These are phyloP conservation scores for Lachnellula occidentalis DNA, from an alignment of 2,329 filamentous ascomycete species.

Conservation along the genomic window DNA sequence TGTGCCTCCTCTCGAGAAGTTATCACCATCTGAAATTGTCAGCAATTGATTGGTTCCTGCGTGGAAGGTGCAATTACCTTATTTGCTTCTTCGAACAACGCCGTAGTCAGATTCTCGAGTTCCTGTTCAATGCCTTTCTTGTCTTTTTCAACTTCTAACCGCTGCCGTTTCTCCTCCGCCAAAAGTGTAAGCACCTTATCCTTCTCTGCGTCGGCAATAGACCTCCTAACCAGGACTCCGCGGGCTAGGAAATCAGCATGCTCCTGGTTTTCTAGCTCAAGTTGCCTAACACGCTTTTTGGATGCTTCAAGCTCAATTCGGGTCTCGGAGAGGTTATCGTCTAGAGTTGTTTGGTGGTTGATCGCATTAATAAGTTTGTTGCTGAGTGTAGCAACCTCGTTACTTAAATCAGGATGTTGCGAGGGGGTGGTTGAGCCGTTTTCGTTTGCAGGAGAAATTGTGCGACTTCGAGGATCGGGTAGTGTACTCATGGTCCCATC, in stretches of 20 bases:
- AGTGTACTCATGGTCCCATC: slow-evolving; percentile 64
- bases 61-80: slow-evolving; percentile 45
- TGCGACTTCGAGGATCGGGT: slow-evolving; percentile 56
- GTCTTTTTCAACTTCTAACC: slow-evolving; percentile 64
- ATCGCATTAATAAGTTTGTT: slow-evolving; percentile 97
- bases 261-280: slow-evolving; percentile 59
- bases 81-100: slow-evolving; percentile 97
- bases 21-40: slow-evolving; percentile 86
- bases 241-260: slow-evolving; percentile 64
- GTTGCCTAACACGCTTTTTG: slow-evolving; percentile 56
- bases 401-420: slow-evolving; percentile 51
- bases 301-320: slow-evolving; percentile 77
- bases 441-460: slow-evolving; percentile 41
- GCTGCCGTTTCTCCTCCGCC: slow-evolving; percentile 59
- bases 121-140: slow-evolving; percentile 91
- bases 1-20: slow-evolving; percentile 85
- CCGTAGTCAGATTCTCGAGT: slow-evolving; percentile 81
- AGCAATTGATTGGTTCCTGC: slow-evolving; percentile 58
- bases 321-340: slow-evolving; percentile 78
- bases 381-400: slow-evolving; percentile 83
- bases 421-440: slow-evolving; percentile 30
- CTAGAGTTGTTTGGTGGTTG: slow-evolving; percentile 88
- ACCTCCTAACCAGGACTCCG: slow-evolving; percentile 70
- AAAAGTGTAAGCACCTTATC: slow-evolving; percentile 51
- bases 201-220: slow-evolving; percentile 69